phyloP scores from a whole-genome alignment of 768 basidiomycete genomes.

The Phylloporus sp. region DNA sequence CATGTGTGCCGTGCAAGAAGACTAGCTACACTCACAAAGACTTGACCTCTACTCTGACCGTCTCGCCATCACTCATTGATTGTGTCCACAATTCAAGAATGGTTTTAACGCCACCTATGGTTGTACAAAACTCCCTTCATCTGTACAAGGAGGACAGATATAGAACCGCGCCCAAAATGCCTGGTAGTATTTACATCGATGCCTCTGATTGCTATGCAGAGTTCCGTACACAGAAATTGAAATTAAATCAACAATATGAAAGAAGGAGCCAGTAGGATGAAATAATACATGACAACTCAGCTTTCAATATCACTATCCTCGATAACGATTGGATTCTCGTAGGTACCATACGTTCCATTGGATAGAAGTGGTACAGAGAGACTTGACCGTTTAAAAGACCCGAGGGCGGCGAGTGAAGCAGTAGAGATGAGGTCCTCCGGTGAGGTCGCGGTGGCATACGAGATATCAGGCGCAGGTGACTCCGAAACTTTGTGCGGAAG shows the following conservation, averaged over 20 bases:
- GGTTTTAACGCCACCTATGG: no score
- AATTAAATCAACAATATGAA: not conserved
- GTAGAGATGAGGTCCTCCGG: not conserved
- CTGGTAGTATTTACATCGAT: no score
- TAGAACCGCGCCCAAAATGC: no score
- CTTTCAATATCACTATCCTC: conserved; percentile 19
- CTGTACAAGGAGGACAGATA: no score
- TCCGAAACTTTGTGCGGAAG: not conserved
- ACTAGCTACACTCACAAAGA: no score
- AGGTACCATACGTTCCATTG: conserved; percentile 9
- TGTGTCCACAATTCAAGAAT: no score
- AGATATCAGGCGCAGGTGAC: not conserved
- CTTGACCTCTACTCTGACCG: no score
- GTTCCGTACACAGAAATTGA: not conserved
- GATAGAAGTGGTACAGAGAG: conserved; percentile 1
- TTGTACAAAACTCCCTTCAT: no score
- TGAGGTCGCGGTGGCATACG: not conserved
- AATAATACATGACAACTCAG: conserved; percentile 1
- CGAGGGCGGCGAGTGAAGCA: not conserved
- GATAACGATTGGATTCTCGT: conserved; percentile 22
- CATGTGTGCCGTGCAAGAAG: no score
- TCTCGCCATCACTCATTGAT: no score
- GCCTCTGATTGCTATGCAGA: not conserved
- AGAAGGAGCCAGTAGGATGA: not conserved
- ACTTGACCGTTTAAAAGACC: conserved; percentile 2